phyloP scores from a whole-genome alignment of 2,329 filamentous ascomycete species.

The Diaporthe amygdali region DNA sequence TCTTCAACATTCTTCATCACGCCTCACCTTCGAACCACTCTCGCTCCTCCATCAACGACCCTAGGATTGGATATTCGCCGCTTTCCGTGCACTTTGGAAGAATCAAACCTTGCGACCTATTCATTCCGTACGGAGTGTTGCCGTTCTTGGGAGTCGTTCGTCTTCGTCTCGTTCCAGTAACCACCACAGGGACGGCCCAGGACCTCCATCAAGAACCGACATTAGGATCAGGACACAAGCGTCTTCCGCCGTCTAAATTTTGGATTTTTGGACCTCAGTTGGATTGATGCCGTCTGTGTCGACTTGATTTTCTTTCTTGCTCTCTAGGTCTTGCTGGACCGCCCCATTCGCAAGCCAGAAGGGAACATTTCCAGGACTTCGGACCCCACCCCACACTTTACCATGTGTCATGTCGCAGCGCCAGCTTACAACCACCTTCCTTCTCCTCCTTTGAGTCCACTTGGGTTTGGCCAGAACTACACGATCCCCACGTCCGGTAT shows the following conservation, averaged over 20 bases:
- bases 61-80: slow-evolving; percentile 8
- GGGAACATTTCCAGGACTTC: slow-evolving; percentile 3
- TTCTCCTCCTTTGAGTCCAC: slow-evolving; percentile 16
- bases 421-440: slow-evolving; percentile 5
- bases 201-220: slow-evolving; percentile 28
- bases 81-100: background rate
- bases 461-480: slow-evolving; percentile 14
- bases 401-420: slow-evolving; percentile 20
- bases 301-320: slow-evolving; percentile 19
- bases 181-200: slow-evolving; percentile 22
- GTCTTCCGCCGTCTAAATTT: slow-evolving; percentile 31
- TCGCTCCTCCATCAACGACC: slow-evolving; percentile 14
- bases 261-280: slow-evolving; percentile 19
- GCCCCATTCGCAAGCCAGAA: slow-evolving; percentile 11
- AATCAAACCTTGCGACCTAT: slow-evolving; percentile 20
- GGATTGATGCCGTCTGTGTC: slow-evolving; percentile 10
- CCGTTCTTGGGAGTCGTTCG: slow-evolving; percentile 52
- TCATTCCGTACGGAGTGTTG: slow-evolving; percentile 24
- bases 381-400: background rate
- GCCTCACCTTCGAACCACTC: slow-evolving; percentile 16
- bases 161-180: slow-evolving; percentile 33
- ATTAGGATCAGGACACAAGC: slow-evolving; percentile 29
- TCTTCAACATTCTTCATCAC: slow-evolving; percentile 12
- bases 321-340: slow-evolving; percentile 17
- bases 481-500: background rate